Conservation (phyloP, 495 filamentous ascomycete species). For the Bombardia bombarda region DNA sequence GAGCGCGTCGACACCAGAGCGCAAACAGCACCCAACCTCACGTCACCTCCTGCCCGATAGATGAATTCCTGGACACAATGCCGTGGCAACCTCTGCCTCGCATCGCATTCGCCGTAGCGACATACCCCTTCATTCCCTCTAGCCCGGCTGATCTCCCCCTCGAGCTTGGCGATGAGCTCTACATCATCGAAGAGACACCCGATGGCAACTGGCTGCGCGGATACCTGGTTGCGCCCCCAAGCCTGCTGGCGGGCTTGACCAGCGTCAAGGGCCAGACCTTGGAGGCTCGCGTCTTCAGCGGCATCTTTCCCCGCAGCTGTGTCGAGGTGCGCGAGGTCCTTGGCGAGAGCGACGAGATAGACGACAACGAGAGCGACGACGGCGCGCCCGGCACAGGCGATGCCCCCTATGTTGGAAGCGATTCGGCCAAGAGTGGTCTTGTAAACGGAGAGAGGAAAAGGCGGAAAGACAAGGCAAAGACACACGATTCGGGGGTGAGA, state of each 20-base stretch:
- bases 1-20: too few species aligned
- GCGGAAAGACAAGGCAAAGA: constrained; percentile 18
- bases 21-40: background rate
- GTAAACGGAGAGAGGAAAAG: constrained; percentile 19
- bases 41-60: constrained; percentile 6
- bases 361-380: constrained; percentile 33
- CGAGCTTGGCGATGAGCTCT: constrained; percentile 94
- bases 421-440: constrained; percentile 40
- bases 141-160: constrained; percentile 89
- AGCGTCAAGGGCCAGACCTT: constrained; percentile 87
- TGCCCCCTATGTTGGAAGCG: constrained; percentile 23
- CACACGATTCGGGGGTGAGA: constrained; percentile 5
- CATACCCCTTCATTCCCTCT: constrained; percentile 81
- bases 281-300: constrained; percentile 91
- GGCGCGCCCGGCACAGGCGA: constrained; percentile 19
- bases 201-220: constrained; percentile 89
- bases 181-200: constrained; percentile 90
- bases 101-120: constrained; percentile 95
- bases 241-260: constrained; percentile 84
- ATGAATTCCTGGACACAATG: constrained; percentile 49
- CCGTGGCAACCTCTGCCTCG: constrained; percentile 95
- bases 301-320: constrained; percentile 90
- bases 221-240: constrained; percentile 90
- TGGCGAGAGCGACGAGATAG: constrained; percentile 47
- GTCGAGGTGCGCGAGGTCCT: constrained; percentile 74